Conservation (phyloP, 2,329 filamentous ascomycete genomes). For the Cercospora sp. region DNA sequence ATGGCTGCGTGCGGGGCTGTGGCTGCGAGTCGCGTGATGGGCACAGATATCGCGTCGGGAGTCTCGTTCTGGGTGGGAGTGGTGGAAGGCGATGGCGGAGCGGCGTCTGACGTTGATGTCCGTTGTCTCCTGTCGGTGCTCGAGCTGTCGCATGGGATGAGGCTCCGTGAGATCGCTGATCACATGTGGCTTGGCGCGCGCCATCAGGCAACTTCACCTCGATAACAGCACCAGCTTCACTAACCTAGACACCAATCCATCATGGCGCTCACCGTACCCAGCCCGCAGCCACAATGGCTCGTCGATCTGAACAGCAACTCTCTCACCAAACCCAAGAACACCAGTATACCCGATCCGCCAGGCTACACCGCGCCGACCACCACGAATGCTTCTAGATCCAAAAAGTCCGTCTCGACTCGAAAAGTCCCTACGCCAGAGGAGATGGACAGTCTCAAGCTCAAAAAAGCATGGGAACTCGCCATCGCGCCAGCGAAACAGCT, state of each 20-base stretch:
- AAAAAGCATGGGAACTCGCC: constrained; percentile 98
- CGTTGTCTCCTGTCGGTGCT: not conserved
- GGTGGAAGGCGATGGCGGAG: not conserved
- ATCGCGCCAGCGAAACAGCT: constrained; percentile 90
- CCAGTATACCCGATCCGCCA: constrained; percentile 77
- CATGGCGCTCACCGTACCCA: constrained; percentile 37
- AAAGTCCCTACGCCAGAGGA: constrained; percentile 75
- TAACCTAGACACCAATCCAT: not conserved
- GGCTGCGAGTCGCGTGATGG: not conserved
- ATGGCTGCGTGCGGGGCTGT: constrained; percentile 15
- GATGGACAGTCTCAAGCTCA: constrained; percentile 93
- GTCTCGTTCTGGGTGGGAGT: not conserved
- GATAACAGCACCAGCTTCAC: not conserved
- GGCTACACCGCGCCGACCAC: constrained; percentile 65
- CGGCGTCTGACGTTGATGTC: not conserved
- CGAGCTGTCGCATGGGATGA: constrained; percentile 9
- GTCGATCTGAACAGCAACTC: constrained; percentile 73
- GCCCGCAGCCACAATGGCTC: constrained; percentile 74
- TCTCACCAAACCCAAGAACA: constrained; percentile 63
- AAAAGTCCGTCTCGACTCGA: constrained; percentile 46
- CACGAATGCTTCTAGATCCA: constrained; percentile 25
- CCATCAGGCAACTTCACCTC: constrained; percentile 9
- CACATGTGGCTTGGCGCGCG: constrained; percentile 10
- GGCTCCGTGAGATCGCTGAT: constrained; percentile 8
- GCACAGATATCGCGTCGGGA: not conserved